Base-by-base conservation (phyloP, 352 stramenopile species). In the Phytophthora fragariaefolia region DNA sequence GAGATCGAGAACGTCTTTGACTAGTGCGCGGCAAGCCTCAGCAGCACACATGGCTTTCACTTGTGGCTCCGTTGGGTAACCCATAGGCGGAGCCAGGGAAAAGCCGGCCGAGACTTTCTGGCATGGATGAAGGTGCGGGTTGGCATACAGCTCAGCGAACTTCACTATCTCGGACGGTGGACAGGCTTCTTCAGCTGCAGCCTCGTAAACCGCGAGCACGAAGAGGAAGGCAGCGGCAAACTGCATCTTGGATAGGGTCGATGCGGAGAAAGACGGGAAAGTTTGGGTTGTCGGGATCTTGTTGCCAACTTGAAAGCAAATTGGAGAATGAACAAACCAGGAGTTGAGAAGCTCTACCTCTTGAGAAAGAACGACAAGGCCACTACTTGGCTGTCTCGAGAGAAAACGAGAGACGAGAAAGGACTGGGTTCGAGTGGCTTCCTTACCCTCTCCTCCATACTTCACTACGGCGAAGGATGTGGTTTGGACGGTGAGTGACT, bases 41-140 rank as follows among this genome's bases (percentile, higher is more conserved):
- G 53, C 46, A 46, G 53, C 46, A 42, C 66, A 74, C 65, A 77
- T 74, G 43, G 65, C 61, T 34, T 66, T 67, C 36, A 72, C 52
- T 63, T 77, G 70, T 3, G 43, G 32, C 5, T 71, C 43, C 17
- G 70, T 77, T 5, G 55, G 63, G 58, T 67, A 69, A 5, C 57
- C 63, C 26, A 18, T 65, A 3, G 67, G 62, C 38, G 63, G 57
- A 24, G 26, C 42, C 20, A 74, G n/a, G n/a, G n/a, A n/a, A n/a
- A n/a, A n/a, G n/a, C n/a, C 62, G 26, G 50, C 56, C 4, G 71
- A 67, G 15, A 28, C 42, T 4, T 72, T 71, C 49, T 76, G 61
- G 47, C 71, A 76, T 18, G 58, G 45, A 51, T 68, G 58, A 22
- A 79, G 32, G 49, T 79, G 50, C 7, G 60, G 61, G 63, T 74